These are phyloP conservation scores for Backusella morwellensis DNA, from an alignment of 192 early-diverging fungal species.

Conservation along the genomic window DNA sequence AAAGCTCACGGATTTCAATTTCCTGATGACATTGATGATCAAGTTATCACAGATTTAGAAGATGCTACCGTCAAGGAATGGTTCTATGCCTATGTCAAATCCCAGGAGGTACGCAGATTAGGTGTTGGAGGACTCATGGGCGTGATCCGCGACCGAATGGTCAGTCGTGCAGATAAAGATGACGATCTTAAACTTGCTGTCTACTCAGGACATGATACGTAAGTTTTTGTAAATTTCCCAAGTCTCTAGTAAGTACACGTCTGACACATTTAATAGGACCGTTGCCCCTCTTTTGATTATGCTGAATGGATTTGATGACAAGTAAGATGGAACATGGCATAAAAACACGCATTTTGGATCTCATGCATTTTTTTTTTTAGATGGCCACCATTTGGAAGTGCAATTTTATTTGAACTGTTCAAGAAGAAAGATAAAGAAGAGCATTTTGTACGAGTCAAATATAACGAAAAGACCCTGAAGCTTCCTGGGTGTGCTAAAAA, in stretches of 20 bases:
- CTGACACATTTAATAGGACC: conserved; percentile 16
- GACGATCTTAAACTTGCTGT: conserved; percentile 32
- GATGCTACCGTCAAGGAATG: conserved; percentile 31
- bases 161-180: conserved; percentile 26
- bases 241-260: neutral
- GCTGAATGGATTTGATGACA: conserved; percentile 32
- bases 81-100: conserved; percentile 32
- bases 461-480: conserved; percentile 30
- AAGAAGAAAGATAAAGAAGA: conserved; percentile 21
- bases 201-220: conserved; percentile 43
- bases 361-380: conserved; percentile 4
- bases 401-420: conserved; percentile 40
- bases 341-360: neutral
- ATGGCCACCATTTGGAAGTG: conserved; percentile 44
- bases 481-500: conserved; percentile 29
- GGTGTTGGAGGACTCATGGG: conserved; percentile 35
- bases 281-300: conserved; percentile 32
- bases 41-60: conserved; percentile 25
- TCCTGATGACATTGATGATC: conserved; percentile 30
- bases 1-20: conserved; percentile 31
- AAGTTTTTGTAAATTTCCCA: neutral
- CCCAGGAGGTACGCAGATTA: conserved; percentile 29
- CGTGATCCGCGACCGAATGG: conserved; percentile 36
- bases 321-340: conserved; percentile 6
- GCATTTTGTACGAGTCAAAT: conserved; percentile 39